Base-by-base conservation (phyloP, 2,329 filamentous ascomycete genomes). In the Aspergillus costaricaensis region DNA sequence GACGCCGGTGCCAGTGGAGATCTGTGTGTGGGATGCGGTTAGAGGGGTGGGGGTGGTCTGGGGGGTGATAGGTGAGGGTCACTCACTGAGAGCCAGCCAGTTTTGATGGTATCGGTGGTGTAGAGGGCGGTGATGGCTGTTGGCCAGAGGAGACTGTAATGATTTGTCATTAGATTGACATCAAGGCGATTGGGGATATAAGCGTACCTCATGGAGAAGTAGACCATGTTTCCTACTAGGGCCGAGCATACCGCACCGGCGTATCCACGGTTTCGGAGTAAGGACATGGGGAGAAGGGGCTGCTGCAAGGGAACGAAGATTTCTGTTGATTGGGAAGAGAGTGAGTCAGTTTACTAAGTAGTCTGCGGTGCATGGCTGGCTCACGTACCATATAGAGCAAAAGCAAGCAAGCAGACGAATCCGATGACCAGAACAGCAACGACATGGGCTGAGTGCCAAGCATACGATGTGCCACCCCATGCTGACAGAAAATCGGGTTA, bases 361-460 rank as follows among this genome's bases (percentile, higher is more conserved):
- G 38, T 12, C 5, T 6, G 6, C 36, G 15, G 5, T 6, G 2
- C 14, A 17, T 41, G 14, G 12, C 19, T 44, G 17, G 17, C 4
- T 30, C 17, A 55, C 52, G 27, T 44, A 55, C 52, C 52, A 10
- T 55, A 55, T n/a, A 55, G 9, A 21, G 27, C 52, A 21, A 55
- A 55, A 25, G 32, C 52, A 14, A 55, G 17, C 38, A 55, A 30
- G 30, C 30, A 55, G 15, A 55, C 25, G 23, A 55, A 55, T 17
- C 56, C 56, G 17, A 58, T 49, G 2, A 60, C 52, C 23, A 60
- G 32, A 21, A 50, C 48, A 17, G 44, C 58, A 14, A 60, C 21
- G 32, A 60, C 58, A 30, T 52, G 47, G 6, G 43, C 44, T 5
- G 58, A 60, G n/a, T 52, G 19, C 59, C 54, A 61, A 4, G 59